Base-by-base conservation (phyloP, 306 rosid species). In the Lagenaria siceraria region DNA sequence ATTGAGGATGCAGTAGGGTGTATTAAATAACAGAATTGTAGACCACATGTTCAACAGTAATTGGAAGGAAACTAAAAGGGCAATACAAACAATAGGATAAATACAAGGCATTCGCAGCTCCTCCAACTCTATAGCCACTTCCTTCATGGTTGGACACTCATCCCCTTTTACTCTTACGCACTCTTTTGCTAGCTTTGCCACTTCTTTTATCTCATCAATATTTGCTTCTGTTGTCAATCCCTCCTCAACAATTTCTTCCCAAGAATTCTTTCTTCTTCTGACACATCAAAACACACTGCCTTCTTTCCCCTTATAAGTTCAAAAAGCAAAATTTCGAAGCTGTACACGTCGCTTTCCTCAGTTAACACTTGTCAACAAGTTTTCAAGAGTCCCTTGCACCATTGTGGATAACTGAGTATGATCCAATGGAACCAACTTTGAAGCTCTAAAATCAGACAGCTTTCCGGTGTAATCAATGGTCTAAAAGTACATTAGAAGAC, bases 141-240 rank as follows among this genome's bases (percentile, higher is more conserved):
- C 87, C 82, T 84, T 89, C 91, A 89, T 87, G 8, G 61, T 71
- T 0, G 91, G 93, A 5, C 93, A 81, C 49, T 87, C 91, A 53
- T 85, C 88, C 46, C 88, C 87, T 42, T 12, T 87, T 2, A 85
- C 10, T 29, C 54, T 81, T 7, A 87, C 40, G 40, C 89, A 87
- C 58, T 19, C 59, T n/a, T 62, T 75, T 18, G 87, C 87, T 13
- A 87, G 64, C 29, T 66, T 74, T 0, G 83, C 86, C 54, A 80
- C 80, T 40, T 89, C 84, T 51, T 15, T 84, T 4, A 89, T n/a
- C 22, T 84, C 85, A 58, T 84, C 71, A 7, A 71, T 17, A 43
- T 74, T 83, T 27, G 10, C 81, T 8, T 6, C n/a, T 0, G 55
- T 84, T 8, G 21, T 21, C 35, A 68, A 21, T 58, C 15, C 2